Base-by-base conservation (phyloP, 257 asterid species). In the Ocimum tenuiflorum region DNA sequence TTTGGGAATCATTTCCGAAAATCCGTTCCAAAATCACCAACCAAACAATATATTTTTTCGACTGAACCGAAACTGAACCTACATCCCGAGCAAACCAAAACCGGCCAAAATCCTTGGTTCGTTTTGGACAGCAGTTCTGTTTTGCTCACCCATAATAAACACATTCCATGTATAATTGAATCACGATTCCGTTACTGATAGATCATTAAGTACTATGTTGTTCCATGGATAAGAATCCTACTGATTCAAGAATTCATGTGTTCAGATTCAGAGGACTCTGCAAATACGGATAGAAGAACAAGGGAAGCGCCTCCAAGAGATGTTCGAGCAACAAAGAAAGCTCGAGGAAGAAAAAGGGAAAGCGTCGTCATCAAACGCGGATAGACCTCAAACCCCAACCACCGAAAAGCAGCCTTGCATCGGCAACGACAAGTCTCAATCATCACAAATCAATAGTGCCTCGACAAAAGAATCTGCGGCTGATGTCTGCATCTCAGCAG, bases 281-380 rank as follows among this genome's bases (percentile, higher is more conserved):
- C 97, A 90, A 75, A 51, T 90, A 72, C 84, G 88, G 71, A 90
- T 90, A 6, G 97, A 90, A 79, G 96, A 90, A 67, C 97, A 87
- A 70, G 97, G 92, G 41, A 85, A 68, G 73, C 81, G 74, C 71
- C 90, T 90, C 39, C 92, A 84, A 61, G 78, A 76, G 85, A 90
- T 90, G 78, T 82, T 90, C 11, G 91, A 90, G 78, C 89, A 80
- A 75, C 95, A 88, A 60, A 76, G 69, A 67, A 79, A 75, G 74
- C 80, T 85, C 77, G 95, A 80, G 75, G 84, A 83, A 70, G 81
- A 78, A 12, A 85, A 82, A 69, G 24, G 50, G 52, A 79, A 81
- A 64, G 50, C 81, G 11, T 61, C 83, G 3, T 60, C 82, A 3
- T 57, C 76, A 2, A 78, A 45, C 22, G 22, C 82, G 12, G 76